Evolutionary conservation across 2,329 filamentous ascomycete species (phyloP).

Genomic region (Alternaria ethzedia): DNA sequence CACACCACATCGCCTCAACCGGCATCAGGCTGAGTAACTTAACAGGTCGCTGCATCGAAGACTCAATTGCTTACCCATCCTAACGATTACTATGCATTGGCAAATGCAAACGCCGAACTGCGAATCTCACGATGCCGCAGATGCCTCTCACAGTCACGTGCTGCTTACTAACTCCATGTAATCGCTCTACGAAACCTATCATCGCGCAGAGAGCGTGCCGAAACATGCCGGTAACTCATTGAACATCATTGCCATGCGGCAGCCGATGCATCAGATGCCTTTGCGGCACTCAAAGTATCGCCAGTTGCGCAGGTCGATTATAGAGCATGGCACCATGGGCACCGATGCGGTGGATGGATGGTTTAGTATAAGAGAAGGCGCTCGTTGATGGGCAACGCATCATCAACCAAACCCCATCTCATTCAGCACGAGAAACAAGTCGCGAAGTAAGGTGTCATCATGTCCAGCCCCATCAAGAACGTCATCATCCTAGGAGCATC

Average conservation of each 20-base stretch:
- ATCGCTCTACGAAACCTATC: background rate
- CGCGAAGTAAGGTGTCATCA: background rate
- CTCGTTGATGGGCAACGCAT: background rate
- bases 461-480: slow-evolving; percentile 22
- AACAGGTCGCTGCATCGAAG: background rate
- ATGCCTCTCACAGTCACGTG: background rate
- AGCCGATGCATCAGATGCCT: background rate
- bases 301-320: background rate
- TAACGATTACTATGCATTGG: background rate
- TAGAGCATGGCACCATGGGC: background rate
- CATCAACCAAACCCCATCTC: background rate
- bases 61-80: background rate
- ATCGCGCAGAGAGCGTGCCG: background rate
- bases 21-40: background rate
- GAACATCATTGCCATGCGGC: background rate
- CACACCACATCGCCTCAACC: background rate
- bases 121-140: background rate
- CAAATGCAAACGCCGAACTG: background rate
- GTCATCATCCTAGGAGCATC: slow-evolving; percentile 38
- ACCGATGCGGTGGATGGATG: background rate
- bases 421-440: background rate
- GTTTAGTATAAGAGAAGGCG: background rate
- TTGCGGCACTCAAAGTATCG: no score
- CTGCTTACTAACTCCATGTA: background rate
- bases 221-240: background rate